Conservation (phyloP, 2,329 filamentous ascomycete genomes). For the Aspergillus brunneoviolaceus region DNA sequence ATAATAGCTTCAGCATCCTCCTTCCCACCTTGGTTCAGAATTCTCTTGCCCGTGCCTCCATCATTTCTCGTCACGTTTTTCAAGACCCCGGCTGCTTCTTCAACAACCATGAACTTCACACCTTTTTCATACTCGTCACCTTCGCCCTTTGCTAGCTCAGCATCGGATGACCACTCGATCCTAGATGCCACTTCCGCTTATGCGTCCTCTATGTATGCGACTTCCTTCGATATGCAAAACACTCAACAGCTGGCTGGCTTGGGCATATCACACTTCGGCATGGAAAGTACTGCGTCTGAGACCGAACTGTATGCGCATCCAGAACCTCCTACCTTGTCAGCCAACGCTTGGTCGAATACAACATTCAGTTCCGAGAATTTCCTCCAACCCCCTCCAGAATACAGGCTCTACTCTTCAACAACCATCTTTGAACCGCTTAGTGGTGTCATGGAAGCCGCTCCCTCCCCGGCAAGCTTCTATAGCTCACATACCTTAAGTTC, state of each 20-base stretch:
- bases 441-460: constrained; percentile 20
- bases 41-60: not conserved
- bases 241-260: constrained; percentile 27
- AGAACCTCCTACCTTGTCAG: constrained; percentile 21
- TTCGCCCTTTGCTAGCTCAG: constrained; percentile 14
- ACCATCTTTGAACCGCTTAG: constrained; percentile 28
- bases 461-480: constrained; percentile 27
- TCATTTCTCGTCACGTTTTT: not conserved
- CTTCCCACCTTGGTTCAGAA: not conserved
- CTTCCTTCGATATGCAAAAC: constrained; percentile 16
- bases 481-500: constrained; percentile 22
- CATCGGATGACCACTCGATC: constrained; percentile 12
- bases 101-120: constrained; percentile 24
- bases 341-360: constrained; percentile 26
- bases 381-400: constrained; percentile 23
- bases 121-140: constrained; percentile 23
- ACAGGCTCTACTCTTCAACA: constrained; percentile 19
- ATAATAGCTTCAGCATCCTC: not conserved
- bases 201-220: constrained; percentile 22
- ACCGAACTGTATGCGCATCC: constrained; percentile 19
- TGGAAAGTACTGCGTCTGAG: constrained; percentile 25
- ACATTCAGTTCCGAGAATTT: constrained; percentile 20
- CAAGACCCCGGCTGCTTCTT: not conserved
- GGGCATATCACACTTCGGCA: constrained; percentile 31
- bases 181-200: constrained; percentile 24